phyloP scores from a whole-genome alignment of 1,139 yeast species.

The Blastobotrys proliferans region DNA sequence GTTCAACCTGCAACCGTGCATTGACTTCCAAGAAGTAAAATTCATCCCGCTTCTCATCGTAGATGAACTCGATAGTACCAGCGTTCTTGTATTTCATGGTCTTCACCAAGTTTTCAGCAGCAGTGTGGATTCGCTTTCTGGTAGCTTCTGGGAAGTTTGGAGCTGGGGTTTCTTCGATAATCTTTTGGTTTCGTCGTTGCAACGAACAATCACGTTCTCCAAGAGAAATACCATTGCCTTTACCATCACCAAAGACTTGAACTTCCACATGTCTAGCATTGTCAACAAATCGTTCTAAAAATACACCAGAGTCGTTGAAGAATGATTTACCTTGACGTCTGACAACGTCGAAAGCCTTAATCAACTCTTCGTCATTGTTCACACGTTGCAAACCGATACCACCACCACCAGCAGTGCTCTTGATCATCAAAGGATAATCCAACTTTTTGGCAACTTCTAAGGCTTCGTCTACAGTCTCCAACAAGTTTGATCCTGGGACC shows the following conservation, averaged over 20 bases:
- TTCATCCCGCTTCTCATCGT: slow-evolving; percentile 78
- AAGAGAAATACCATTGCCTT: slow-evolving; percentile 83
- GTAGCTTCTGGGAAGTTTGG: slow-evolving; percentile 84
- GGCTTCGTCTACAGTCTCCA: slow-evolving; percentile 69
- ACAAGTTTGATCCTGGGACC: slow-evolving; percentile 90
- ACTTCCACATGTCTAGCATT: slow-evolving; percentile 94
- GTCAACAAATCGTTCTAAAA: slow-evolving; percentile 88
- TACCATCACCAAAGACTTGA: slow-evolving; percentile 94
- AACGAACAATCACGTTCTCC: slow-evolving; percentile 98
- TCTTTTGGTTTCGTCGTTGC: slow-evolving; percentile 94
- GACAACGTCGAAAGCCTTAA: slow-evolving; percentile 80
- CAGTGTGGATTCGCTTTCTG: slow-evolving; percentile 66
- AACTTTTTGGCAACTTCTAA: slow-evolving; percentile 67
- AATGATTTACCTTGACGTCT: slow-evolving; percentile 90
- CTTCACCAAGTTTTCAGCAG: slow-evolving; percentile 79
- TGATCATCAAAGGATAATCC: slow-evolving; percentile 91
- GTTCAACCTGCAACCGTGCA: slow-evolving; percentile 96
- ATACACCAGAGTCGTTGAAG: slow-evolving; percentile 94
- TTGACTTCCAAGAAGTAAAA: slow-evolving; percentile 94
- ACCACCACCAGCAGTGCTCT: slow-evolving; percentile 98
- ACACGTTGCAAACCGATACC: slow-evolving; percentile 96
- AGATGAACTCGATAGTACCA: slow-evolving; percentile 95
- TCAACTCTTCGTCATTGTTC: slow-evolving; percentile 73
- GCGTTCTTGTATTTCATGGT: slow-evolving; percentile 89
- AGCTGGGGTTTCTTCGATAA: slow-evolving; percentile 97